Evolutionary conservation across 345 rosid species (phyloP).

Genomic region (Mangifera indica): DNA sequence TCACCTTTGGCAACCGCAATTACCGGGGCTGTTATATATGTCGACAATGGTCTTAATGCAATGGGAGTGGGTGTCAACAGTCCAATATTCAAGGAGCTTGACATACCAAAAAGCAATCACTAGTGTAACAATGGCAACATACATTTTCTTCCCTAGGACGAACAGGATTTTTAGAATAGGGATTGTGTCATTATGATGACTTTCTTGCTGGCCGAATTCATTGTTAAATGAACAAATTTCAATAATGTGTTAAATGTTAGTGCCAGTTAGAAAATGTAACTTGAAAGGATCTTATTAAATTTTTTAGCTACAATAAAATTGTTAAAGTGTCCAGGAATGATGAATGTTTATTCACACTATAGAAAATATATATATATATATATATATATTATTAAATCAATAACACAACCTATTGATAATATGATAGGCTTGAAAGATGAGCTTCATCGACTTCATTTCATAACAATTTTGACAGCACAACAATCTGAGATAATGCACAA

Average conservation of each 20-base stretch:
- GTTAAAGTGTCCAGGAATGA: too few relatives aligned
- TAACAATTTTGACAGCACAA: neutral
- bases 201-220: too few relatives aligned
- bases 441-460: neutral
- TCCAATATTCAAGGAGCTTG: conserved; percentile 73
- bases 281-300: neutral
- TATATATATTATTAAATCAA: too few relatives aligned
- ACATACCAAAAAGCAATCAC: conserved; percentile 53
- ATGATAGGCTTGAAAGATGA: neutral
- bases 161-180: too few relatives aligned
- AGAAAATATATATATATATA: too few relatives aligned
- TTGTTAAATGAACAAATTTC: neutral
- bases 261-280: neutral
- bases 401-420: too few relatives aligned
- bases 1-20: conserved; percentile 94
- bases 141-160: too few relatives aligned
- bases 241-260: neutral
- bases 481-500: neutral
- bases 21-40: conserved; percentile 81
- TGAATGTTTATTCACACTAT: too few relatives aligned
- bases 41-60: conserved; percentile 91
- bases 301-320: neutral
- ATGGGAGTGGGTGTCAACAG: conserved; percentile 95
- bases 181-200: too few relatives aligned
- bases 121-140: conserved; percentile 23